Conservation (phyloP, 768 basidiomycete species). For the Agaricus sinodeliciosus region DNA sequence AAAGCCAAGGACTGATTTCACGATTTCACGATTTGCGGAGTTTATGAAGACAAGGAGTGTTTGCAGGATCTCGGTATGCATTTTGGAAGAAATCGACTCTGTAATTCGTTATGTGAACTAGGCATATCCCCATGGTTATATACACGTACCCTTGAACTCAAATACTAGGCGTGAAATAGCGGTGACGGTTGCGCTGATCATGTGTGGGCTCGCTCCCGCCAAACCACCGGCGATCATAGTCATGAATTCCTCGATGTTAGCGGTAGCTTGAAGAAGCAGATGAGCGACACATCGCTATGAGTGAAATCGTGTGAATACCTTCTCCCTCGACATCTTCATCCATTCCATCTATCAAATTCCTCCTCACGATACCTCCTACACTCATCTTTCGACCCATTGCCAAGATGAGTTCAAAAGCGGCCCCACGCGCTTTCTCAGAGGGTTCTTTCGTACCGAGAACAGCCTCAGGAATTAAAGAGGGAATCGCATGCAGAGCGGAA, state of each 20-base stretch:
- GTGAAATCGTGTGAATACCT: slow-evolving; percentile 25
- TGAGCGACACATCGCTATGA: background rate
- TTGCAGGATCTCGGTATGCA: slow-evolving; percentile 78
- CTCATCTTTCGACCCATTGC: slow-evolving; percentile 92
- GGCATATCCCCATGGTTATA: background rate
- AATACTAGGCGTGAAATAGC: slow-evolving; percentile 91
- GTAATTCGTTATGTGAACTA: background rate
- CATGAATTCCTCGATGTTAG: slow-evolving; percentile 85
- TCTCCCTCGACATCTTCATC: slow-evolving; percentile 58
- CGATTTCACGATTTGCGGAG: slow-evolving; percentile 94
- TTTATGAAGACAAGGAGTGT: slow-evolving; percentile 89
- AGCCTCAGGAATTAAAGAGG: slow-evolving; percentile 87
- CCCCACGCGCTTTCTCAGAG: slow-evolving; percentile 83
- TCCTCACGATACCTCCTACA: slow-evolving; percentile 75
- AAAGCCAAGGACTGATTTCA: slow-evolving; percentile 94
- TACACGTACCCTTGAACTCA: slow-evolving; percentile 80
- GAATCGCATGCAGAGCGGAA: slow-evolving; percentile 74
- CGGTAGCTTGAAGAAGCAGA: slow-evolving; percentile 35
- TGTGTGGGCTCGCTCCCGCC: slow-evolving; percentile 90
- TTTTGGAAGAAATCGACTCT: slow-evolving; percentile 65
- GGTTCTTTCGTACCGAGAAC: slow-evolving; percentile 96
- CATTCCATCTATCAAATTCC: slow-evolving; percentile 76
- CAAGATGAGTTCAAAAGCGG: slow-evolving; percentile 86
- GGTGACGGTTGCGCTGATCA: slow-evolving; percentile 96
- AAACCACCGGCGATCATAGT: slow-evolving; percentile 96